phyloP scores from a whole-genome alignment of 2,329 filamentous ascomycete genomes.

The Nemania bipapillata region DNA sequence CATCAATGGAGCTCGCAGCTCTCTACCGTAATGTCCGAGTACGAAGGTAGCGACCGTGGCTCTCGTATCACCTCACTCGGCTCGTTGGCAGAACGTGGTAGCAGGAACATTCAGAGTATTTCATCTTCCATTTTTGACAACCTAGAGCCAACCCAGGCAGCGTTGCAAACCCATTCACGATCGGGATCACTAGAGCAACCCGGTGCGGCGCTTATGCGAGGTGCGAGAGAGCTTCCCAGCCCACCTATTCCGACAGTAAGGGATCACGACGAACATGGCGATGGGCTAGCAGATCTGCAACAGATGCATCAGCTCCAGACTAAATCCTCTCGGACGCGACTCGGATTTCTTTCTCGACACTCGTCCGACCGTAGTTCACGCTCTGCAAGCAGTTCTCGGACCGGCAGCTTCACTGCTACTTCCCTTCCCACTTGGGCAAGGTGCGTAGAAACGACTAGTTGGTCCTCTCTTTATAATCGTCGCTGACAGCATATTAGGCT shows the following conservation, averaged over 20 bases:
- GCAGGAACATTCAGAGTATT: conserved; percentile 67
- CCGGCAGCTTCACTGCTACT: conserved; percentile 58
- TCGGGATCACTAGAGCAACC: conserved; percentile 64
- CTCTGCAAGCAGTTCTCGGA: conserved; percentile 62
- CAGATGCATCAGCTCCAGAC: conserved; percentile 61
- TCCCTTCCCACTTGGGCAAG: conserved; percentile 66
- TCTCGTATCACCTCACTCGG: conserved; percentile 61
- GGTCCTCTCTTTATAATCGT: not conserved
- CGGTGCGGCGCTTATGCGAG: conserved; percentile 57
- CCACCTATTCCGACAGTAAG: conserved; percentile 61
- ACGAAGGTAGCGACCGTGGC: conserved; percentile 64
- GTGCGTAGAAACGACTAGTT: conserved; percentile 49
- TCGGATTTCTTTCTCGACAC: conserved; percentile 63
- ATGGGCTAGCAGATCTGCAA: conserved; percentile 70
- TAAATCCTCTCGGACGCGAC: conserved; percentile 62
- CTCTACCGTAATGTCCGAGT: conserved; percentile 72
- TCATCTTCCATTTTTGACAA: conserved; percentile 64
- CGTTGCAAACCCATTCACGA: conserved; percentile 56
- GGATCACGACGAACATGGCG: conserved; percentile 72
- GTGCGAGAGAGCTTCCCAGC: conserved; percentile 50
- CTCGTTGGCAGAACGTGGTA: conserved; percentile 59
- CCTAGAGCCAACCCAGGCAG: conserved; percentile 44
- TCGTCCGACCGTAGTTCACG: conserved; percentile 64
- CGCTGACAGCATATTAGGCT: conserved; percentile 58
- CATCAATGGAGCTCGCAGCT: conserved; percentile 73